Base-by-base conservation (phyloP, 1,284 basidiomycete genomes). In the Ustilago nuda region DNA sequence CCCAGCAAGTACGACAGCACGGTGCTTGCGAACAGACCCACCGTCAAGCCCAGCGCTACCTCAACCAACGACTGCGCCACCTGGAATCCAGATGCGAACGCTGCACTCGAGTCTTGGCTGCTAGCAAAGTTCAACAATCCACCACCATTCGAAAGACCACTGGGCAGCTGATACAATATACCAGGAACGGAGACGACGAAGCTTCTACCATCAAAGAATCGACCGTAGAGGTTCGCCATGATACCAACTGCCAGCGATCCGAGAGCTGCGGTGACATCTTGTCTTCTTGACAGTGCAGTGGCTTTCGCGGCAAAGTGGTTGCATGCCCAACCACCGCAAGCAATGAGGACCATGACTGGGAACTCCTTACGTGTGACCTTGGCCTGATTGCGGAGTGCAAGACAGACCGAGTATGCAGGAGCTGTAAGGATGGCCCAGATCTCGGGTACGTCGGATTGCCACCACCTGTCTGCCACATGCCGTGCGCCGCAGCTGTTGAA, bases 91-190 rank as follows among this genome's bases (percentile, higher is more conserved):
- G 68, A 73, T 19, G 69, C 65, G 35, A 68, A 72, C 9, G 65
- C 68, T 27, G 69, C 45, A 23, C 23, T 64, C 37, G 66, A 69
- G 32, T 73, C 72, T 35, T 30, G 48, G 23, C 66, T 67, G 52
- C 78, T 78, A 55, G 89, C 89, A 82, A 92, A 93, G 73, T 90
- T 90, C 76, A 95, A 89, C n/a, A 95, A 89, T 41, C 94, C 93
- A 32, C 92, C 92, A 43, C 94, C 93, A 37, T 91, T 92, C 7
- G 91, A 91, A n/a, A 95, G 89, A 61, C 93, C 94, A 12, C 92
- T 92, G 0, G 93, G 94, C 0, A 95, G 89, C 87, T 95, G 94
- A 87, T 94, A 93, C 17, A 95, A 88, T 63, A 95, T 93, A 54
- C 93, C 92, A 23, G 85, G 64, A 8, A 81, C 76, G 8, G 78